phyloP scores from a whole-genome alignment of 1,284 basidiomycete species.

The Xerocomus minutiporus region DNA sequence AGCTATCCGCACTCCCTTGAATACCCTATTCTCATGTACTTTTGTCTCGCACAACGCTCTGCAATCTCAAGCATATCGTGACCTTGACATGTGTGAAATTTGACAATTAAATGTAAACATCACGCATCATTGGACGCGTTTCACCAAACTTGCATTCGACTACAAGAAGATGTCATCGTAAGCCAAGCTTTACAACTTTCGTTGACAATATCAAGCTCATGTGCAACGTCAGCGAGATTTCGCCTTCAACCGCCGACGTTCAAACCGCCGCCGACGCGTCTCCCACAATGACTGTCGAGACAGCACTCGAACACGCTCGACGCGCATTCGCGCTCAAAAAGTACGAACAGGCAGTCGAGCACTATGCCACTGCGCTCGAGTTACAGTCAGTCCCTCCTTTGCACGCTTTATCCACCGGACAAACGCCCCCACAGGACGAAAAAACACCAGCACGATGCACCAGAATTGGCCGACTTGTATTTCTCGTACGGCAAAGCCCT shows the following conservation, averaged over 20 bases:
- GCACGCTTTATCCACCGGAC: background rate
- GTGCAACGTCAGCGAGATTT: conserved; percentile 4
- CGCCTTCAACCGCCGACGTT: background rate
- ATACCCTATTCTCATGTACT: conserved; percentile 20
- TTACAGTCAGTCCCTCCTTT: conserved; percentile 50
- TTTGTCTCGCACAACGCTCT: background rate
- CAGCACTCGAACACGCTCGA: conserved; percentile 67
- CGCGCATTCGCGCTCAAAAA: conserved; percentile 84
- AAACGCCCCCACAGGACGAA: conserved; percentile 51
- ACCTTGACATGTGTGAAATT: background rate
- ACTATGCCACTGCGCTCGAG: conserved; percentile 83
- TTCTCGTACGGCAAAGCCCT: conserved; percentile 84
- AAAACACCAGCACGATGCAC: conserved; percentile 68
- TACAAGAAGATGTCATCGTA: conserved; percentile 23
- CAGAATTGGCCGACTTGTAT: conserved; percentile 78
- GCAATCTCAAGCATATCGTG: background rate
- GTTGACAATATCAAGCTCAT: background rate
- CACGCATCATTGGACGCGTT: conserved; percentile 21
- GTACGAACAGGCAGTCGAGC: conserved; percentile 80
- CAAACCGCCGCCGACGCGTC: conserved; percentile 11
- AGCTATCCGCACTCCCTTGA: conserved; percentile 13
- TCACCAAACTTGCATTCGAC: background rate
- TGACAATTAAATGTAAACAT: conserved; percentile 16
- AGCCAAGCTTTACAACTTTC: conserved; percentile 2
- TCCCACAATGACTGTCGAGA: conserved; percentile 43